A percentile compares a stretch with the other conserved stretches of the same genome.
phyloP scores from a whole-genome alignment of 352 stramenopile species.

The Phytopythium oedochilum region DNA sequence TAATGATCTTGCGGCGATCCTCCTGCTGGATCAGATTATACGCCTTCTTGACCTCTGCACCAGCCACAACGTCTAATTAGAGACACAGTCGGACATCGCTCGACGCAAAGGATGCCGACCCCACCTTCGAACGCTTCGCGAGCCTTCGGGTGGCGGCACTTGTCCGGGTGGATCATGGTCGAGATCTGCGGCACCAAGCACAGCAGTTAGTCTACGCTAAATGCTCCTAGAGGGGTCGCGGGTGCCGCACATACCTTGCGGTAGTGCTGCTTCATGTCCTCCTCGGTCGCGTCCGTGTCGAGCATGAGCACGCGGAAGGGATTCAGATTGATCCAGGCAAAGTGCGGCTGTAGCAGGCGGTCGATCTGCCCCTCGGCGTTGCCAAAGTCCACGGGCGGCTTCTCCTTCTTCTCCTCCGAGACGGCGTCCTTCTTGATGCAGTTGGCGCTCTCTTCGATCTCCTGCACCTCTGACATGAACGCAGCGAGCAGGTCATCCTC shows the following conservation, averaged over 20 bases:
- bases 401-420: slow-evolving; percentile 33
- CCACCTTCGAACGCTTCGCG: slow-evolving; percentile 86
- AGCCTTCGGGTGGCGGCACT: slow-evolving; percentile 60
- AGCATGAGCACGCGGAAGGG: slow-evolving; percentile 87
- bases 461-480: slow-evolving; percentile 85
- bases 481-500: slow-evolving; percentile 65
- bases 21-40: slow-evolving; percentile 84
- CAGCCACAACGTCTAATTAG: neutral
- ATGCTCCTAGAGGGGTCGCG: too few relatives aligned
- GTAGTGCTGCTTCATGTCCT: slow-evolving; percentile 91
- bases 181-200: slow-evolving; percentile 45
- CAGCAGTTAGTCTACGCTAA: too few relatives aligned
- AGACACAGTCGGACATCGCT: neutral
- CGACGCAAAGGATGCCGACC: neutral
- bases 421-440: slow-evolving; percentile 58
- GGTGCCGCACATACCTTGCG: slow-evolving; percentile 43
- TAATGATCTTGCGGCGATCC: slow-evolving; percentile 75
- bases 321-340: slow-evolving; percentile 89
- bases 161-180: slow-evolving; percentile 86
- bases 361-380: slow-evolving; percentile 54
- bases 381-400: slow-evolving; percentile 64
- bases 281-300: slow-evolving; percentile 76
- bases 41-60: slow-evolving; percentile 78
- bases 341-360: slow-evolving; percentile 65
- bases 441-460: slow-evolving; percentile 73